Evolutionary conservation across 495 filamentous ascomycete genomes (phyloP), one percentile per base, ranked within the genome.

Genomic region (Neurospora sp.): DNA sequence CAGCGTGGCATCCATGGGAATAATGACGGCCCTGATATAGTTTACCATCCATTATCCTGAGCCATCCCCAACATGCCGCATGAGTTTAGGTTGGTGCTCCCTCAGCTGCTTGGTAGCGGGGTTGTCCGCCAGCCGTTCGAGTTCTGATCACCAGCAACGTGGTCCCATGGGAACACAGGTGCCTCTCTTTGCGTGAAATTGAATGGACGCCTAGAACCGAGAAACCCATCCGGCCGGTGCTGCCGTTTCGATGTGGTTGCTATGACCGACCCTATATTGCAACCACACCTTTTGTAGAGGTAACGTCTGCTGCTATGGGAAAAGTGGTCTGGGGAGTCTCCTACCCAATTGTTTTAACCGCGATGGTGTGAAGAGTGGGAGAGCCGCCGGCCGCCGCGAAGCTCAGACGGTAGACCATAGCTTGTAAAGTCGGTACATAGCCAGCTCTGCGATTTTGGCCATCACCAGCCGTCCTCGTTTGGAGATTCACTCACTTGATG

Each of bases 231-330:
- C 70, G 37, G 66, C 71, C 75, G 74, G 74, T 70, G 70, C 72
- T 72, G 74, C 48, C 42, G 62, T 72, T 72, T 75, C 38, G 71
- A 46, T 69, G 69, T 44, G 54, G 54, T 66, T 66, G 54, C 14
- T 41, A 73, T 66, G 71, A 42, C 74, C 42, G 70, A 72, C 59
- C 76, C 75, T 59, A 77, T 76, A 79, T 76, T 79, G 79, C 73
- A 81, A 79, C 79, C 78, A 76, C 74, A 75, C 71, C 69, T 35
- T 66, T 35, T 66, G 27, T 18, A 35, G 14, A 66, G 54, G 54
- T 66, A 35, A 66, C 27, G 27, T 66, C 54, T 66, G 54, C 23
- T 66, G 54, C 54, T 66, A 66, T 66, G 27, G 54, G 12, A 35
- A 37, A 66, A 66, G 14, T 66, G 12, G 23, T 27, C 54, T 66